These are phyloP conservation scores for Oemleria cerasiformis DNA, from an alignment of 306 rosid species.

Conservation along the genomic window DNA sequence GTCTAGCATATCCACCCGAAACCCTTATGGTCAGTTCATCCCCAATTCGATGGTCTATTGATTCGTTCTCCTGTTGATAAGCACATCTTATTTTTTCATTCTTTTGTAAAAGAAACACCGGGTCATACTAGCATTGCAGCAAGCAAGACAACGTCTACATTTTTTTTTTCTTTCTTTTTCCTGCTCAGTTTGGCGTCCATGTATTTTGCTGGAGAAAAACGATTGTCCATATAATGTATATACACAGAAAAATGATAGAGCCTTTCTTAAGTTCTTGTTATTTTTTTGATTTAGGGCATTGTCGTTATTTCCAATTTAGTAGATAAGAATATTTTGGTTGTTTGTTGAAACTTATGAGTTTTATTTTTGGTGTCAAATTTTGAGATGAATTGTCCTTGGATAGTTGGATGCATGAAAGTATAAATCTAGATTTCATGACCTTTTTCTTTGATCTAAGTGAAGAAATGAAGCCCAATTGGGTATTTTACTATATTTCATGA, in stretches of 20 bases:
- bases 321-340: too few species aligned
- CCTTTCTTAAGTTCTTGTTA: background rate
- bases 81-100: constrained; percentile 26
- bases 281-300: background rate
- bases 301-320: too few species aligned
- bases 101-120: constrained; percentile 15
- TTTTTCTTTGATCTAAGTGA: too few species aligned
- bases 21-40: constrained; percentile 1
- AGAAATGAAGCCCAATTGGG: too few species aligned
- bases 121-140: constrained; percentile 14
- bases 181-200: background rate
- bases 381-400: too few species aligned
- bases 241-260: background rate
- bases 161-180: background rate
- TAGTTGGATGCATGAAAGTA: too few species aligned
- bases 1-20: constrained; percentile 14
- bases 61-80: constrained; percentile 13
- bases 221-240: background rate
- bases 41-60: constrained; percentile 15
- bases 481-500: too few species aligned
- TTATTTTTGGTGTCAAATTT: too few species aligned
- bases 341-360: too few species aligned
- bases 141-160: constrained; percentile 4
- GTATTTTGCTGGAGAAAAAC: background rate
- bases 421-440: too few species aligned